Evolutionary conservation across 2,329 filamentous ascomycete species (phyloP).

Genomic region (Ampelomyces quisqualis): DNA sequence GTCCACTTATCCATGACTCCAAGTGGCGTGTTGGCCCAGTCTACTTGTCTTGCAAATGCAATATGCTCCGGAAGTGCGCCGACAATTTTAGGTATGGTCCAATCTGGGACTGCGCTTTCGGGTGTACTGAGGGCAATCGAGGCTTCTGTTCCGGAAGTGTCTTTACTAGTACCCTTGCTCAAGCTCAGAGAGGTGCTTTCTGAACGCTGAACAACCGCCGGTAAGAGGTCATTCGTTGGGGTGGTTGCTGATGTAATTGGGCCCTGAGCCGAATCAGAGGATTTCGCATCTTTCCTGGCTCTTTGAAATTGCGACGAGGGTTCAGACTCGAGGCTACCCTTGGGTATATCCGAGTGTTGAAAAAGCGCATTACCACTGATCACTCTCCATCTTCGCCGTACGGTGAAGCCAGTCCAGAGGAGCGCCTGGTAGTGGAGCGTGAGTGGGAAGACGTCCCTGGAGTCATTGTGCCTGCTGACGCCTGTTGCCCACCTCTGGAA

Average conservation of each 20-base stretch:
- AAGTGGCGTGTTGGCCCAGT: conserved; percentile 53
- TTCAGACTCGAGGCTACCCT: conserved; percentile 7
- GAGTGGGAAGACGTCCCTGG: conserved; percentile 49
- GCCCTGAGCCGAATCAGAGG: conserved; percentile 4
- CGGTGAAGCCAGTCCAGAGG: conserved; percentile 36
- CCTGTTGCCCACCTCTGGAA: conserved; percentile 49
- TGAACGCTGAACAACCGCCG: conserved; percentile 6
- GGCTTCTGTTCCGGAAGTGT: conserved; percentile 8
- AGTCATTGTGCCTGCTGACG: conserved; percentile 48
- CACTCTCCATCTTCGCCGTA: conserved; percentile 33
- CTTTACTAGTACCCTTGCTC: conserved; percentile 21
- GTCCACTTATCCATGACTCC: conserved; percentile 53
- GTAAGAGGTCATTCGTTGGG: conserved; percentile 1
- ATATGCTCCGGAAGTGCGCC: conserved; percentile 36
- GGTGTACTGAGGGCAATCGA: not conserved
- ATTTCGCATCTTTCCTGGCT: conserved; percentile 1
- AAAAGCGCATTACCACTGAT: conserved; percentile 27
- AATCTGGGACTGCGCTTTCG: conserved; percentile 31
- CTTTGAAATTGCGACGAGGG: conserved; percentile 1
- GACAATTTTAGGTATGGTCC: conserved; percentile 23
- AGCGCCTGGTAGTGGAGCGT: conserved; percentile 39
- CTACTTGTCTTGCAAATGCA: conserved; percentile 45
- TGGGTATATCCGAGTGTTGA: conserved; percentile 17
- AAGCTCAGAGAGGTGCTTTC: conserved; percentile 9
- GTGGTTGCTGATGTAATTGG: conserved; percentile 8